phyloP scores from a whole-genome alignment of 2,329 filamentous ascomycete species.

The Bipolaris victoriae region DNA sequence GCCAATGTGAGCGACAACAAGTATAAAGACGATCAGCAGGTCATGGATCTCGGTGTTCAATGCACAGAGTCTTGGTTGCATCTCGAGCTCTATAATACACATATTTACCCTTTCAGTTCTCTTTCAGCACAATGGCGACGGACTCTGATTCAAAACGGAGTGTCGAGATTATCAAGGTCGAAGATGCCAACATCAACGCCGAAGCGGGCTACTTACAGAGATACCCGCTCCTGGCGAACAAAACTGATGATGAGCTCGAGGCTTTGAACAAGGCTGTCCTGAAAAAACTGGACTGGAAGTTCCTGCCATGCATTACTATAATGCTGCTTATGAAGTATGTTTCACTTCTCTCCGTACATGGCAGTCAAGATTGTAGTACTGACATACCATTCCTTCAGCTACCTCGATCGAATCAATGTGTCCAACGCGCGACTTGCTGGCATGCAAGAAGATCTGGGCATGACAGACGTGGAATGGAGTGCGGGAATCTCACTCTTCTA shows the following conservation, averaged over 20 bases:
- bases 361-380: not conserved
- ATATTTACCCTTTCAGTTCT: too few species aligned
- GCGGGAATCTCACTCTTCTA: constrained; percentile 54
- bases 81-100: too few species aligned
- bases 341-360: not conserved
- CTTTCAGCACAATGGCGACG: not conserved
- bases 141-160: not conserved
- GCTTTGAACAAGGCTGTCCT: constrained; percentile 34
- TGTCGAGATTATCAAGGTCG: not conserved
- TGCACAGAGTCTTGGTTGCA: too few species aligned
- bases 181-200: not conserved
- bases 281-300: constrained; percentile 37
- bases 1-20: too few species aligned
- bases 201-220: not conserved
- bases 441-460: constrained; percentile 47
- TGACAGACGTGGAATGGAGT: constrained; percentile 44
- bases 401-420: constrained; percentile 52
- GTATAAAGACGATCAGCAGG: too few species aligned
- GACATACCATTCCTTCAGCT: constrained; percentile 29
- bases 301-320: constrained; percentile 40
- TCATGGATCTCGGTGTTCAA: too few species aligned
- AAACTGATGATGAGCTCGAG: constrained; percentile 18
- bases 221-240: not conserved
- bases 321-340: constrained; percentile 43
- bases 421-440: constrained; percentile 51